A percentile compares a stretch with the other conserved stretches of the same genome.
These are phyloP conservation scores for Neonectria sp. DNA, from an alignment of 2,329 filamentous ascomycete genomes.

Conservation along the genomic window DNA sequence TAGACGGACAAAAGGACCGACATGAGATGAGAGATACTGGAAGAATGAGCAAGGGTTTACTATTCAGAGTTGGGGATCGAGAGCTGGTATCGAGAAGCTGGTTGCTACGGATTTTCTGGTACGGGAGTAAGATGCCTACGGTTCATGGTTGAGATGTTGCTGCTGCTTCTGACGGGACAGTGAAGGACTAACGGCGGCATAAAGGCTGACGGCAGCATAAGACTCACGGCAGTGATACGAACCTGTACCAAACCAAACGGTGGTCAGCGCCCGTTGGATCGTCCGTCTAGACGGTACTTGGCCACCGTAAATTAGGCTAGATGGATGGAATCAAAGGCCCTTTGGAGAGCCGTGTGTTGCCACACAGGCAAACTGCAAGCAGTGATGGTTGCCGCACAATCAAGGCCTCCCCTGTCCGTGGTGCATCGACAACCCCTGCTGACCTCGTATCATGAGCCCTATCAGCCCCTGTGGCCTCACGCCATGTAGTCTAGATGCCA, in stretches of 20 bases:
- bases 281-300: neutral
- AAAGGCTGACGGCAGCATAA: neutral
- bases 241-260: neutral
- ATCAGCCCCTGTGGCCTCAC: neutral
- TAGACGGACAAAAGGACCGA: neutral
- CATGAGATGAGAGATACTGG: neutral
- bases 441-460: constrained; percentile 1
- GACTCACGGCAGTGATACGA: neutral
- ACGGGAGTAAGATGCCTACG: neutral
- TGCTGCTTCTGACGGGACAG: neutral
- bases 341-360: neutral
- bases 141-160: too few species aligned
- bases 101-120: neutral
- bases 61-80: neutral
- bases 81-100: neutral
- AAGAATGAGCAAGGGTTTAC: neutral
- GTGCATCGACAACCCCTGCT: neutral
- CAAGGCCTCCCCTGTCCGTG: neutral
- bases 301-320: neutral
- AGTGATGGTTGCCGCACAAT: neutral
- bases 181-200: neutral
- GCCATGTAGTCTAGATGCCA: neutral
- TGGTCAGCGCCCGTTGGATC: neutral
- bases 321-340: neutral
- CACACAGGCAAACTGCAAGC: too few species aligned